Base-by-base conservation (phyloP, 1,284 basidiomycete genomes). In the Malassezia obtusa region DNA sequence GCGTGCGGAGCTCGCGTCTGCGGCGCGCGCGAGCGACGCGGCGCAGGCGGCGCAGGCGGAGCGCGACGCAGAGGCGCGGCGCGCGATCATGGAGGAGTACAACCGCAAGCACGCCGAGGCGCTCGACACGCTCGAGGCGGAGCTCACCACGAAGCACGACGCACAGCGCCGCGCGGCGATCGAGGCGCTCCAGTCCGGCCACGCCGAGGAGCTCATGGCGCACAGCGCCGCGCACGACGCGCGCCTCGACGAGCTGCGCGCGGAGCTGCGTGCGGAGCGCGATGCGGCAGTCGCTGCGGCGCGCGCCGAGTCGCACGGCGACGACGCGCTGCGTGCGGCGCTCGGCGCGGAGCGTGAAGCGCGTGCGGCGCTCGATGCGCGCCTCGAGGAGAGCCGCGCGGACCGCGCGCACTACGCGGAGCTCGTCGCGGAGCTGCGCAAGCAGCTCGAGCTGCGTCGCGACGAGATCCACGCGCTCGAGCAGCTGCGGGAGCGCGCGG, bases 11-110 rank as follows among this genome's bases (percentile, higher is more conserved):
- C 37, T 21, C 19, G 37, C 37, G n/a, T n/a, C n/a, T n/a, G n/a
- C 37, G 24, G n/a, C 60, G 5, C 49, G 61, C 7, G 55, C 53
- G n/a, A n/a, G n/a, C n/a, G n/a, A n/a, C n/a, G n/a, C n/a, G n/a
- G n/a, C n/a, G n/a, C n/a, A n/a, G 5, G 64, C 52, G 5, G 64
- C 59, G 5, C 59, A 61, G 43, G 58, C 59, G 10, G 36, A 56
- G 45, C 59, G 24, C 19, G 37, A 39, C 24, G 19, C 19, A 11
- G 37, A 39, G 15, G 37, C 37, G 24, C 37, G 37, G 12, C 10
- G 19, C 24, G 39, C 39, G 2, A 21, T 41, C 39, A 41, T 24
- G 39, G 39, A 41, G 28, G 39, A 41, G 37, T 39, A 21, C 37
- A 39, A 39, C n/a, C 12, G 11, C 19, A 39, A 39, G 28, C 39